A percentile compares a stretch with the other conserved stretches of the same genome.
These are phyloP conservation scores for Kodamaea suecica DNA, from an alignment of 1,139 yeast genomes.

Conservation along the genomic window DNA sequence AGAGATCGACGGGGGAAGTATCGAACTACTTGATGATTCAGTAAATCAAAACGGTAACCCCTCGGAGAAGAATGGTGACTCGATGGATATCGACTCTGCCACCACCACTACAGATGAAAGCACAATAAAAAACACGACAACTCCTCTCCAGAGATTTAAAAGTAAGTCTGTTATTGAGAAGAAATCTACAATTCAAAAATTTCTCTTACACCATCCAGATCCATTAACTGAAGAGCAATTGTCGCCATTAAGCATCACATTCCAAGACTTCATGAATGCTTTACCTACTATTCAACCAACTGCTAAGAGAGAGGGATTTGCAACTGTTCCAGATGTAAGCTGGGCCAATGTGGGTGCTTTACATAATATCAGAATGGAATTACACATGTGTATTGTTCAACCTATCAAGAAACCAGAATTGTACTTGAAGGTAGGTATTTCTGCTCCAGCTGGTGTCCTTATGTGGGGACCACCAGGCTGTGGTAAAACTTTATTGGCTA, in stretches of 20 bases:
- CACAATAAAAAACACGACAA: constrained; percentile 10
- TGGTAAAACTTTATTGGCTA: constrained; percentile 94
- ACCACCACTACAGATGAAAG: constrained; percentile 12
- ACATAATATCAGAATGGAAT: constrained; percentile 72
- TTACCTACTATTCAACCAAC: constrained; percentile 95
- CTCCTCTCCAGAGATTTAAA: constrained; percentile 22
- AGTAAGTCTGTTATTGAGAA: constrained; percentile 37
- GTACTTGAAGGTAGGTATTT: constrained; percentile 85
- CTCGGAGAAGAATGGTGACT: constrained; percentile 14
- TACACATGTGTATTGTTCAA: constrained; percentile 96
- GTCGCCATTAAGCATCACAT: constrained; percentile 67
- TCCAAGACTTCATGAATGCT: constrained; percentile 78
- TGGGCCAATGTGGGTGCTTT: constrained; percentile 97
- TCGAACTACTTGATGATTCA: too few relatives aligned
- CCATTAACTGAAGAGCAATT: constrained; percentile 76
- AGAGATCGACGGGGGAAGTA: neutral
- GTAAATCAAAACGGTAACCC: too few relatives aligned
- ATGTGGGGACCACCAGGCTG: constrained; percentile 99
- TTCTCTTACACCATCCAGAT: constrained; percentile 70
- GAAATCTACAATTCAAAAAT: constrained; percentile 68
- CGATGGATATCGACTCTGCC: constrained; percentile 44
- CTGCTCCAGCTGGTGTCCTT: constrained; percentile 95
- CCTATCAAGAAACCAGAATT: constrained; percentile 93
- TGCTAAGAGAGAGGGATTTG: constrained; percentile 97
- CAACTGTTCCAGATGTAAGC: constrained; percentile 96